A percentile compares a stretch with the other conserved stretches of the same genome.
Evolutionary conservation across 1,284 basidiomycete species (phyloP).

Genomic region (Sanghuangporus sanghuang): DNA sequence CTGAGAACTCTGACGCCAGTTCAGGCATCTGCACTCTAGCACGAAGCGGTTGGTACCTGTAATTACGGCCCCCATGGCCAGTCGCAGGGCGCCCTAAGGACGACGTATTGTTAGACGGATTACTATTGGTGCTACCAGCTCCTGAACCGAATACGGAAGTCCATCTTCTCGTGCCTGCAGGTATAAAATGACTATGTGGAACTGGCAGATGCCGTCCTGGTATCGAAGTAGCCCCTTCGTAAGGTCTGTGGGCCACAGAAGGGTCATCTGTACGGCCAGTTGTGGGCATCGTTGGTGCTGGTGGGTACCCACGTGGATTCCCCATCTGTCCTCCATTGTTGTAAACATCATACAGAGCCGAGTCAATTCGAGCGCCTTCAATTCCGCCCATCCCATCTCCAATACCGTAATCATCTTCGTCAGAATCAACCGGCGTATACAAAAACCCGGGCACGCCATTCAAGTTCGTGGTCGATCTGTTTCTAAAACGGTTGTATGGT

Average conservation of each 20-base stretch:
- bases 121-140: not conserved
- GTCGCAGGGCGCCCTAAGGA: constrained; percentile 12
- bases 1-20: constrained; percentile 17
- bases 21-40: not conserved
- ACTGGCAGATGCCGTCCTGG: constrained; percentile 2
- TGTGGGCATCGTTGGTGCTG: not conserved
- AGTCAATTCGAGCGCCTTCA: constrained; percentile 15
- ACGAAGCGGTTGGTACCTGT: constrained; percentile 9
- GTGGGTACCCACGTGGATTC: not conserved
- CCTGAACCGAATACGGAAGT: constrained; percentile 2
- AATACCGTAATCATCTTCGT: constrained; percentile 12
- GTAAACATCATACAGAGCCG: constrained; percentile 15
- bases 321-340: not conserved
- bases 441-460: not conserved
- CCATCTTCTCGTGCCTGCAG: not conserved
- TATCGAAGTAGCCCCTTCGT: not conserved
- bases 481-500: constrained; percentile 25
- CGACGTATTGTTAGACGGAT: not conserved
- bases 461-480: constrained; percentile 1
- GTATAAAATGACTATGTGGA: not conserved
- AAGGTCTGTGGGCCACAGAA: not conserved
- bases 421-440: constrained; percentile 8
- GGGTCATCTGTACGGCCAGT: not conserved
- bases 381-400: not conserved
- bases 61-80: constrained; percentile 7